Evolutionary conservation across 768 basidiomycete genomes (phyloP).

Genomic region (Suillus occidentalis): DNA sequence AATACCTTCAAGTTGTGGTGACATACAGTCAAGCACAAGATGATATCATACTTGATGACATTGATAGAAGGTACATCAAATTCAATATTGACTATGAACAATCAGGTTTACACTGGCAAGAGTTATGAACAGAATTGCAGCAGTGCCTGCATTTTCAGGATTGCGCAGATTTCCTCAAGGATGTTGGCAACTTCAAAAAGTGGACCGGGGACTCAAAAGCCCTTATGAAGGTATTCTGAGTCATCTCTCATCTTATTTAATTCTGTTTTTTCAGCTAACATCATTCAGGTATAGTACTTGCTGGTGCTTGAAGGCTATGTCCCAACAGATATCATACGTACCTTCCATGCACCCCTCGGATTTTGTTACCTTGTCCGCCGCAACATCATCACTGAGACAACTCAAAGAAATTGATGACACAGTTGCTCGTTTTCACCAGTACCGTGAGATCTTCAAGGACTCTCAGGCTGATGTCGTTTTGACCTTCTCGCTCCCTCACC

Average conservation of each 20-base stretch:
- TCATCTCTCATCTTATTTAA: too few species aligned
- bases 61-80: constrained; percentile 17
- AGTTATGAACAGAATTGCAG: too few species aligned
- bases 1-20: not conserved
- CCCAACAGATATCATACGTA: too few species aligned
- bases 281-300: too few species aligned
- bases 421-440: not conserved
- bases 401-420: not conserved
- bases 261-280: too few species aligned
- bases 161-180: not conserved
- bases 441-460: not conserved
- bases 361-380: too few species aligned
- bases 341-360: too few species aligned
- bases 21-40: constrained; percentile 12
- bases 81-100: too few species aligned
- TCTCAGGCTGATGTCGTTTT: too few species aligned
- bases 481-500: constrained; percentile 21
- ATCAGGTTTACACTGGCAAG: too few species aligned
- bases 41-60: constrained; percentile 24
- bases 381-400: not conserved
- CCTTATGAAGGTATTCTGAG: not conserved
- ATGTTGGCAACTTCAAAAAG: not conserved
- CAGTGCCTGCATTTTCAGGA: not conserved
- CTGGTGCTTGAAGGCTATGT: too few species aligned
- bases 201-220: not conserved